Conservation (phyloP, 345 rosid genomes). For the Eutrema japonicum region DNA sequence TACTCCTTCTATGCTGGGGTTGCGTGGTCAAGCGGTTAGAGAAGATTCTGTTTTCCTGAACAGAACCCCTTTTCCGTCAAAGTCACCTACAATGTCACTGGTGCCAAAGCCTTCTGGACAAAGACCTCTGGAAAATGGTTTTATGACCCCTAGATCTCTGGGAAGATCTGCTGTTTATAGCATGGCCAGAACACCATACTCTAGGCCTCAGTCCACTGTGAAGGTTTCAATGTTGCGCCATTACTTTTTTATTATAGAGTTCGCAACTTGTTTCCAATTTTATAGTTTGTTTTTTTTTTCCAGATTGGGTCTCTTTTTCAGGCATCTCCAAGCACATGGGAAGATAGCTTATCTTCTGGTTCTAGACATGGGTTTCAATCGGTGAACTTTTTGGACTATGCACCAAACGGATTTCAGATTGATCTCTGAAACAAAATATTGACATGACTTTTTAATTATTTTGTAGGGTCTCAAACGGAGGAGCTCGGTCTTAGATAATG, state of each 20-base stretch:
- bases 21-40: constrained; percentile 49
- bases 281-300: constrained; percentile 25
- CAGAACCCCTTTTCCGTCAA: constrained; percentile 47
- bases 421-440: constrained; percentile 15
- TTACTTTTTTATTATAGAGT: neutral
- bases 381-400: constrained; percentile 31
- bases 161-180: constrained; percentile 91
- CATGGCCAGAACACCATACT: constrained; percentile 90
- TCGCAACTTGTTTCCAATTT: constrained; percentile 10
- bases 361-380: constrained; percentile 59
- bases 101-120: constrained; percentile 57
- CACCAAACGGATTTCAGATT: neutral
- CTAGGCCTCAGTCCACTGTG: constrained; percentile 60
- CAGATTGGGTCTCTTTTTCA: constrained; percentile 53
- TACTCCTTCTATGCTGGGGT: constrained; percentile 58
- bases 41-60: constrained; percentile 53
- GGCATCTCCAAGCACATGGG: constrained; percentile 53
- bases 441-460: constrained; percentile 23
- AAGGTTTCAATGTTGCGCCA: constrained; percentile 56
- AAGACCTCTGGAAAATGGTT: constrained; percentile 63
- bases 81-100: constrained; percentile 55
- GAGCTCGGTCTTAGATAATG: constrained; percentile 78
- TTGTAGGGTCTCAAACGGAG: constrained; percentile 76
- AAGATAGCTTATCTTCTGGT: constrained; percentile 57
- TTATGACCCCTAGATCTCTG: constrained; percentile 71